Conservation (phyloP, 805 yeast genomes). For the Cyberlindnera mycetangii region DNA sequence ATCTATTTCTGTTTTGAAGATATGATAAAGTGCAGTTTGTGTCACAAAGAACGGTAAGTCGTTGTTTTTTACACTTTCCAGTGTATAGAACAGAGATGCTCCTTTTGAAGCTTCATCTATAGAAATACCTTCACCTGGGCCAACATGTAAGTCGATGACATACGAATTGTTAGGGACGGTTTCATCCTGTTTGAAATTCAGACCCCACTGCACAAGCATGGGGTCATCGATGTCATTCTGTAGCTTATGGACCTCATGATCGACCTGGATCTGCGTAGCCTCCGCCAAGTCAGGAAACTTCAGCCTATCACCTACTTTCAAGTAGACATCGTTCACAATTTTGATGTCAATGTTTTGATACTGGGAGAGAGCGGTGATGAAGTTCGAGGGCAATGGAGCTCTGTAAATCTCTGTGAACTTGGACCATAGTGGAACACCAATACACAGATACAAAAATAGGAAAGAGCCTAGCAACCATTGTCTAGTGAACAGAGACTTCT, state of each 20-base stretch:
- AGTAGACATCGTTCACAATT: conserved; percentile 41
- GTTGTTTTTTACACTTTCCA: conserved; percentile 47
- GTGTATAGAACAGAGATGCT: conserved; percentile 40
- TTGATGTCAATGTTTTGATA: conserved; percentile 41
- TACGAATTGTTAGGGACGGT: conserved; percentile 29
- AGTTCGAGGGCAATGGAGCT: conserved; percentile 37
- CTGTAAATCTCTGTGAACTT: conserved; percentile 39
- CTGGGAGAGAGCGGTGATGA: conserved; percentile 34
- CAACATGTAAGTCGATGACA: conserved; percentile 36
- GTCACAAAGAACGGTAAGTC: conserved; percentile 62
- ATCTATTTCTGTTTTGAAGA: conserved; percentile 41
- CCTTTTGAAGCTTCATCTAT: conserved; percentile 39
- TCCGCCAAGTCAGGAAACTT: conserved; percentile 64
- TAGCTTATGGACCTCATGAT: conserved; percentile 35
- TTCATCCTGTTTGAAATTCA: conserved; percentile 23
- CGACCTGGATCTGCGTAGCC: conserved; percentile 49
- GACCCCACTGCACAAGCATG: conserved; percentile 34
- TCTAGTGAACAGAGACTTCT: conserved; percentile 21
- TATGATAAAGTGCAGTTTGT: conserved; percentile 46
- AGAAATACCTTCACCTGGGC: conserved; percentile 42
- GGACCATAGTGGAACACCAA: conserved; percentile 42
- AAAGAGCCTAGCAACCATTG: conserved; percentile 24
- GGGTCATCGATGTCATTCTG: conserved; percentile 23
- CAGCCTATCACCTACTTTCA: conserved; percentile 41
- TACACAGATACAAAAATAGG: conserved; percentile 28